phyloP scores from a whole-genome alignment of 1,284 basidiomycete genomes.

The Tilletia setariae region DNA sequence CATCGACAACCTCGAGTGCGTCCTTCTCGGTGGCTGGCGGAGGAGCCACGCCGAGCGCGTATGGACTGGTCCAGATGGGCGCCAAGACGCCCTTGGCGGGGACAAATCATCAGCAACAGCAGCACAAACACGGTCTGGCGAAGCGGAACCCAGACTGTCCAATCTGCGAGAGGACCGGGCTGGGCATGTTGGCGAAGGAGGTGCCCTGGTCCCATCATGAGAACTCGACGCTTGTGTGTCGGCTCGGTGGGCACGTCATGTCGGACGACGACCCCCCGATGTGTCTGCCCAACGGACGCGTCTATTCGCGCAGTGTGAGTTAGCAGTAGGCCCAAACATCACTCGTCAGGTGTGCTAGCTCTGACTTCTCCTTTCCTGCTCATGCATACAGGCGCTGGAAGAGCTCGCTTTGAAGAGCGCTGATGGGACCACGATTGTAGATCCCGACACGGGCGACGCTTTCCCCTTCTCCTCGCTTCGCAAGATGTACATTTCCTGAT shows the following conservation, averaged over 20 bases:
- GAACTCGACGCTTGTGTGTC: constrained; percentile 91
- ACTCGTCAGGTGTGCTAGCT: too few species aligned
- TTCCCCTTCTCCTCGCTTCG: constrained; percentile 68
- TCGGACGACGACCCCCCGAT: constrained; percentile 86
- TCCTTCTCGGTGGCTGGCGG: too few species aligned
- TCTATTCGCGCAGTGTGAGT: constrained; percentile 66
- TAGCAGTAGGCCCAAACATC: too few species aligned
- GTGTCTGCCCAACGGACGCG: constrained; percentile 85
- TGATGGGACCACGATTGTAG: constrained; percentile 66
- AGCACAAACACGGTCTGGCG: background rate
- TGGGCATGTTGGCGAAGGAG: constrained; percentile 72
- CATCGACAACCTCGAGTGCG: too few species aligned
- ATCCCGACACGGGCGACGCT: constrained; percentile 70
- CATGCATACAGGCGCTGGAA: constrained; percentile 66
- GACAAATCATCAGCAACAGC: background rate
- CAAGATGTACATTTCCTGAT: constrained; percentile 59
- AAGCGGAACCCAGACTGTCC: constrained; percentile 68
- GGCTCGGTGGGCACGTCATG: constrained; percentile 85
- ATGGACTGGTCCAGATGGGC: too few species aligned
- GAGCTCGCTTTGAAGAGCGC: constrained; percentile 75
- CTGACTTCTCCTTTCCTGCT: background rate
- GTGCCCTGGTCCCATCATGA: constrained; percentile 90
- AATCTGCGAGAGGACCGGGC: constrained; percentile 68
- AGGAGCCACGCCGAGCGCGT: too few species aligned
- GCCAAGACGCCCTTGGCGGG: background rate